phyloP scores from a whole-genome alignment of 2,329 filamentous ascomycete genomes.

The Fusarium begoniae region DNA sequence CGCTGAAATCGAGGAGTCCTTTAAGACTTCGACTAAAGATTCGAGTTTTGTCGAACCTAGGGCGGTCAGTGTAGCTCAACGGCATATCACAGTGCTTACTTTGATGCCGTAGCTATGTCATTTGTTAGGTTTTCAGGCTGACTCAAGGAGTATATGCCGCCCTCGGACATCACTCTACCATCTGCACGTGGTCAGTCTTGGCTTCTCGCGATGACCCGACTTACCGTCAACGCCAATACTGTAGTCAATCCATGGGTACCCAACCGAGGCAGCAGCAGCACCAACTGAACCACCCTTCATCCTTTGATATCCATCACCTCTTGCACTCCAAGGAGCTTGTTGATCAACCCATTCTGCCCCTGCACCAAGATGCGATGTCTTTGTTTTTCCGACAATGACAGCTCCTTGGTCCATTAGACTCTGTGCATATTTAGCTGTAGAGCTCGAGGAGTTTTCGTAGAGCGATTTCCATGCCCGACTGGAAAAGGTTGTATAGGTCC shows the following conservation, averaged over 20 bases:
- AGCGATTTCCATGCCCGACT: conserved; percentile 67
- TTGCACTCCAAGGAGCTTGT: conserved; percentile 54
- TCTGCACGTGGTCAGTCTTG: conserved; percentile 35
- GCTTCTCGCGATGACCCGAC: conserved; percentile 3
- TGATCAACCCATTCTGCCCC: conserved; percentile 54
- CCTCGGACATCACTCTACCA: conserved; percentile 33
- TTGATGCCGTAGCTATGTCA: conserved; percentile 23
- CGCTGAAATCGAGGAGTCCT: conserved; percentile 36
- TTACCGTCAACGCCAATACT: conserved; percentile 51
- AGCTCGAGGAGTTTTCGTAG: conserved; percentile 53
- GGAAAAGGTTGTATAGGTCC: conserved; percentile 64
- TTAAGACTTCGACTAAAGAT: conserved; percentile 41
- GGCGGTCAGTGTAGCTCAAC: not conserved
- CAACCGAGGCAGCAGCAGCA: conserved; percentile 49
- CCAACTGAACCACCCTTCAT: conserved; percentile 52
- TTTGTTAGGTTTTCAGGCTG: conserved; percentile 27
- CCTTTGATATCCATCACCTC: conserved; percentile 61
- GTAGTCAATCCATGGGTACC: conserved; percentile 54
- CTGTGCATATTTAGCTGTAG: conserved; percentile 61
- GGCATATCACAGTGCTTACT: not conserved
- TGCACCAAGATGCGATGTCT: conserved; percentile 58
- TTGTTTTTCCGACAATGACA: conserved; percentile 63
- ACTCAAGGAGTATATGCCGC: conserved; percentile 46
- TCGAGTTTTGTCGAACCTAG: conserved; percentile 34
- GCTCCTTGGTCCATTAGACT: conserved; percentile 68